Evolutionary conservation across 139 green algal genomes (phyloP).

Genomic region (Gonium pectorale): DNA sequence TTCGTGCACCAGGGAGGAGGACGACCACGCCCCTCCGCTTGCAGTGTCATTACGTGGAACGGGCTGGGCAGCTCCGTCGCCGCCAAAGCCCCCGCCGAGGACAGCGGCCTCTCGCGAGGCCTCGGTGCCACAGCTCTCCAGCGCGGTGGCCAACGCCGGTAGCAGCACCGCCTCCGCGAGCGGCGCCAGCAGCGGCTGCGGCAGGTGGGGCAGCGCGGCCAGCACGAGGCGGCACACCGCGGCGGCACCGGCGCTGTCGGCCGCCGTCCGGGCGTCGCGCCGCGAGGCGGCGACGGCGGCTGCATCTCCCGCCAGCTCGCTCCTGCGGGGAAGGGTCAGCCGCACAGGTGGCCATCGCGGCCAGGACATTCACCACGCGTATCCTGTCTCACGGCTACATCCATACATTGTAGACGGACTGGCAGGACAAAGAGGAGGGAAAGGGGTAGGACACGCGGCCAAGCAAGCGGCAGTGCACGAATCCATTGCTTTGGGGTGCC

Average conservation of each 20-base stretch:
- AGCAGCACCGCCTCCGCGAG: constrained; percentile 37
- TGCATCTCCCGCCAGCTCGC: not conserved
- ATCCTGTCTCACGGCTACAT: no score
- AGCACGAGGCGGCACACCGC: constrained; percentile 26
- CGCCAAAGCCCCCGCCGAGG: not conserved
- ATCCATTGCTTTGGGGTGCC: no score
- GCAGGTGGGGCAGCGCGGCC: not conserved
- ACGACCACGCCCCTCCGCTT: no score
- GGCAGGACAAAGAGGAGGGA: no score
- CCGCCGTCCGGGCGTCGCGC: not conserved
- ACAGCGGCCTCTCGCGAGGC: not conserved
- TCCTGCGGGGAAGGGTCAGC: no score
- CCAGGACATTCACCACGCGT: no score
- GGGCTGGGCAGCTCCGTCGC: not conserved
- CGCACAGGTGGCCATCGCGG: no score
- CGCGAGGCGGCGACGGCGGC: not conserved
- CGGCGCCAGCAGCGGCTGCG: constrained; percentile 28
- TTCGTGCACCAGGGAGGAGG: not conserved
- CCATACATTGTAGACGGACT: no score
- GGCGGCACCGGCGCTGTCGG: not conserved
- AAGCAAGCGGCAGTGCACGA: no score
- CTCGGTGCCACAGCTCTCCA: not conserved
- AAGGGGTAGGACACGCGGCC: no score
- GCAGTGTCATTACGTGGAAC: no score
- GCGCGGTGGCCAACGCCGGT: constrained; percentile 11